Base-by-base conservation (phyloP, 768 basidiomycete genomes). In the Mycena indigotica region DNA sequence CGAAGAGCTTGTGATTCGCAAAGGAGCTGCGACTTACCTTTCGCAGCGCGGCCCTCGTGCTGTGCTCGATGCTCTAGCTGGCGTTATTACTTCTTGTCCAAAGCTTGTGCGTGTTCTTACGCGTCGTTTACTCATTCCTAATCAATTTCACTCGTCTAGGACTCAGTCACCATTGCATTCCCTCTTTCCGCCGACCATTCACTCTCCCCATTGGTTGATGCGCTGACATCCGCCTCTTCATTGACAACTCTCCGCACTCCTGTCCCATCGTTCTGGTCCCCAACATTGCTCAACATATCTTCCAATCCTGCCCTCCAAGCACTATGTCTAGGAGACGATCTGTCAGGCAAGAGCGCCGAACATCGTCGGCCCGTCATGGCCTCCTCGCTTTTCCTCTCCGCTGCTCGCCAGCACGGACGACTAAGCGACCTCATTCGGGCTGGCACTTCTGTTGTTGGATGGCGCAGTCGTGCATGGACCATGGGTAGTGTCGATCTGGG, bases 191-290 rank as follows among this genome's bases (percentile, higher is more conserved):
- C 83, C 56, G 80, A 81, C 59, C 60, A 77, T 66, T 58, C 61
- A 6, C 69, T 72, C 39, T 72, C 75, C 19, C 57, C 63, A 2
- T 67, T 77, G 48, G 69, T 70, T 1, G 53, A 66, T 12, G 68
- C 74, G 0, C 67, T 80, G 6, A 77, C 82, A 19, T 68, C 76
- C 10, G 72, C 77, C 0, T 75, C 70, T 1, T 63, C 70, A 12
- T 72, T 88, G 4, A 80, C 76, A 60, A 76, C 73, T 2, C 75
- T 88, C 52, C 72, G 76, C 55, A 82, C 86, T 0, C 75, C 80
- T 44, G 72, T 86, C 5, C 86, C 86, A 2, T 75, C 79, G 3
- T 72, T 85, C 0, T 87, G 86, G 86, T 84, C 82, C 68, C 72
- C 77, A 41, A 64, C 80, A 15, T 75, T 86, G 55, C 77, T 84